Percentiles rank a stretch among this genome's conserved stretches.
Conservation (phyloP, 2,329 filamentous ascomycete genomes). For the Tolypocladium endophyticum region DNA sequence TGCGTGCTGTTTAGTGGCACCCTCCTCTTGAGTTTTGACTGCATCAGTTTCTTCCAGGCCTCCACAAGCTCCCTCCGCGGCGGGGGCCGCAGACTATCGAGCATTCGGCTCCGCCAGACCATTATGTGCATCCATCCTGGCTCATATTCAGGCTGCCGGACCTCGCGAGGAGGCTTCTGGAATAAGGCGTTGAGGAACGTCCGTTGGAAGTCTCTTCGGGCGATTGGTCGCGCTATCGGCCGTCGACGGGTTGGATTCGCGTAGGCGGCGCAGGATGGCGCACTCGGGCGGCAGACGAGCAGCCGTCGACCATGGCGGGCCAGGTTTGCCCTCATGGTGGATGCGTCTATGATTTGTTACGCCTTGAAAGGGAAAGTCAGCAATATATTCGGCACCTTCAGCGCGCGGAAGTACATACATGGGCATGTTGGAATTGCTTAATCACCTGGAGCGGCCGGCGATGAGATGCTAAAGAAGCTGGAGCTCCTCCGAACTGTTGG, state of each 20-base stretch:
- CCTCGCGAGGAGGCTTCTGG: slow-evolving; percentile 44
- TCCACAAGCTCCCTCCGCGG: slow-evolving; percentile 48
- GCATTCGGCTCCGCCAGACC: slow-evolving; percentile 52
- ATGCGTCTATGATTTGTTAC: slow-evolving; percentile 14
- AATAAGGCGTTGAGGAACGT: slow-evolving; percentile 54
- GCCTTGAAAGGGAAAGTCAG: not conserved
- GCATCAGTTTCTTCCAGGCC: slow-evolving; percentile 56
- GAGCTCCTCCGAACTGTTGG: not conserved
- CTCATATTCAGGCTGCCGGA: slow-evolving; percentile 53
- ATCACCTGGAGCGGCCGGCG: not conserved
- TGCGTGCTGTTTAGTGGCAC: slow-evolving; percentile 54
- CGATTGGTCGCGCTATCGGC: slow-evolving; percentile 11
- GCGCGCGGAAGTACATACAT: not conserved
- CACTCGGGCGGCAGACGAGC: slow-evolving; percentile 21
- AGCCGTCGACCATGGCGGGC: slow-evolving; percentile 33
- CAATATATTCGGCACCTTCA: too few species aligned
- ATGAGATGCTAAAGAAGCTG: not conserved
- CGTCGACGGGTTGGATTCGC: slow-evolving; percentile 17
- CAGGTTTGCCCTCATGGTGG: slow-evolving; percentile 33
- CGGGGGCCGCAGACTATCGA: slow-evolving; percentile 55
- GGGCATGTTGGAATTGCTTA: not conserved
- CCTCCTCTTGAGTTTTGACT: slow-evolving; percentile 36
- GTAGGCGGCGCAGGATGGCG: slow-evolving; percentile 22
- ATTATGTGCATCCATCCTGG: slow-evolving; percentile 65
- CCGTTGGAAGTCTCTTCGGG: slow-evolving; percentile 13